Evolutionary conservation across 257 asterid species (phyloP).

Genomic region (Petunia axillaris): DNA sequence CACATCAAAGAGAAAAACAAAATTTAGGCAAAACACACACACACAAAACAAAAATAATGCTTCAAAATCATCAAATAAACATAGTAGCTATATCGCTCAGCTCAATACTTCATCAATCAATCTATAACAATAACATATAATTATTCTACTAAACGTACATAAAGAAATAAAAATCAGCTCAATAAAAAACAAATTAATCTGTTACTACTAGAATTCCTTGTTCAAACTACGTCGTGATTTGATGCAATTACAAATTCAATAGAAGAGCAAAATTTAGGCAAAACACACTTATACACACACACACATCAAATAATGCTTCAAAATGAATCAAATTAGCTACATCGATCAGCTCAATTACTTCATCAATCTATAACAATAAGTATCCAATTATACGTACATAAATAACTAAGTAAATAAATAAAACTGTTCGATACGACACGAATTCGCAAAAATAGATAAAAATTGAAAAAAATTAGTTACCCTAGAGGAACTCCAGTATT

Average conservation of each 20-base stretch:
- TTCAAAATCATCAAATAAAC: neutral
- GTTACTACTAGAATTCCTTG: neutral
- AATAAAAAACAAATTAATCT: too few species aligned
- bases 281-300: neutral
- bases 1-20: too few species aligned
- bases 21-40: too few species aligned
- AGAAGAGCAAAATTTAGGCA: neutral
- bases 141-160: too few species aligned
- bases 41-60: too few species aligned
- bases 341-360: too few species aligned
- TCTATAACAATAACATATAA: neutral
- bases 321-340: too few species aligned
- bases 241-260: neutral
- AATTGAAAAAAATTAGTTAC: slow-evolving; percentile 44
- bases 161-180: too few species aligned
- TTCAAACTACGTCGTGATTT: neutral
- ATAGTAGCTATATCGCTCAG: neutral
- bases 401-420: neutral
- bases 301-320: too few species aligned
- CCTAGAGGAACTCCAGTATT: slow-evolving; percentile 99
- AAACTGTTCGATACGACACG: slow-evolving; percentile 1
- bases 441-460: neutral
- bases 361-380: too few species aligned
- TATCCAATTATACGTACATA: neutral
- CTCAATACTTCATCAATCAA: neutral